A percentile compares a stretch with the other conserved stretches of the same genome.
phyloP scores from a whole-genome alignment of 345 rosid species.

The Hibiscus syriacus region DNA sequence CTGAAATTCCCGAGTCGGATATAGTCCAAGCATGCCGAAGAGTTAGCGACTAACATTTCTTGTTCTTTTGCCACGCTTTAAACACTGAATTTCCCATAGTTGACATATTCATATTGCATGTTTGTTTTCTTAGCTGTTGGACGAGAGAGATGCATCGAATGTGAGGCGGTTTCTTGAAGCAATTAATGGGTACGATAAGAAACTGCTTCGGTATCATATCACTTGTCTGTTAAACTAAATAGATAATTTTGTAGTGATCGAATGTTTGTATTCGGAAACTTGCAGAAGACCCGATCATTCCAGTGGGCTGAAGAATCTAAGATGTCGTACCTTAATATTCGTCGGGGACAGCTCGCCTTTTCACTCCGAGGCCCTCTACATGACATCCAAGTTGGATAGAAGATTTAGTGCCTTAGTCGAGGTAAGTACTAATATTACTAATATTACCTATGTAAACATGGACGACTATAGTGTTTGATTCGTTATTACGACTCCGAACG shows the following conservation, averaged over 20 bases:
- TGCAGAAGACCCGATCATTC: constrained; percentile 84
- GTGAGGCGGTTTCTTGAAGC: constrained; percentile 65
- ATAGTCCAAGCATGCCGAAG: constrained; percentile 85
- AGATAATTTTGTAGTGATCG: background rate
- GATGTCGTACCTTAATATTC: constrained; percentile 81
- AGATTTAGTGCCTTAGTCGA: constrained; percentile 93
- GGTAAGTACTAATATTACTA: constrained; percentile 29
- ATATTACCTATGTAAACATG: background rate
- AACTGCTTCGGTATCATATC: background rate
- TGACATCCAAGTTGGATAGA: constrained; percentile 77
- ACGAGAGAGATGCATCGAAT: constrained; percentile 75
- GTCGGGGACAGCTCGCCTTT: constrained; percentile 91
- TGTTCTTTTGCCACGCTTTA: background rate
- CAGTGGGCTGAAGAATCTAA: constrained; percentile 58
- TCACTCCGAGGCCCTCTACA: constrained; percentile 72
- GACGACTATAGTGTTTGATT: background rate
- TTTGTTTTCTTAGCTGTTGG: constrained; percentile 51
- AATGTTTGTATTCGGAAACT: background rate
- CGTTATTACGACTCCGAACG: background rate
- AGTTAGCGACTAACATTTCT: constrained; percentile 31
- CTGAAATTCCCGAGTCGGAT: constrained; percentile 85
- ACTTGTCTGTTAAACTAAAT: background rate
- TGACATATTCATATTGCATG: background rate
- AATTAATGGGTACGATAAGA: constrained; percentile 36
- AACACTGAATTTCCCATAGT: background rate